phyloP scores from a whole-genome alignment of 1,284 basidiomycete species.

The Rugosomyces carneus region DNA sequence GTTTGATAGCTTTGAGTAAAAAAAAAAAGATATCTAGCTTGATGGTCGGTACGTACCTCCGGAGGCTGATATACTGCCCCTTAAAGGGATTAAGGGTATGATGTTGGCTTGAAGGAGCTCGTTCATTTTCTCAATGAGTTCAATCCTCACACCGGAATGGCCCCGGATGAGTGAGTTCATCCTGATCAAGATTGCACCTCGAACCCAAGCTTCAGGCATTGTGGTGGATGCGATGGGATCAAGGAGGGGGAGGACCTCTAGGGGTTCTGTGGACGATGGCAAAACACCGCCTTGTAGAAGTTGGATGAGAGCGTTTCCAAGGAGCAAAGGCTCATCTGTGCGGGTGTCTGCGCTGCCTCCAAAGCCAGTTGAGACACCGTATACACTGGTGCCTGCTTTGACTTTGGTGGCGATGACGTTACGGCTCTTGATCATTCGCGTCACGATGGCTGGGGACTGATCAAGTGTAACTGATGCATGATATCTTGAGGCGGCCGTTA shows the following conservation, averaged over 20 bases:
- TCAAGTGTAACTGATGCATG: slow-evolving; percentile 49
- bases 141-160: slow-evolving; percentile 81
- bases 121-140: slow-evolving; percentile 76
- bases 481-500: slow-evolving; percentile 67
- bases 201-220: slow-evolving; percentile 90
- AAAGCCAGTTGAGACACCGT: slow-evolving; percentile 80
- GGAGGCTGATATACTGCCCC: slow-evolving; percentile 78
- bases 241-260: slow-evolving; percentile 51
- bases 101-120: slow-evolving; percentile 68
- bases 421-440: slow-evolving; percentile 53
- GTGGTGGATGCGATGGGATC: slow-evolving; percentile 63
- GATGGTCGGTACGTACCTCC: slow-evolving; percentile 45
- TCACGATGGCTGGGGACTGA: slow-evolving; percentile 38
- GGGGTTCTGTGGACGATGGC: slow-evolving; percentile 42
- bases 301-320: slow-evolving; percentile 74
- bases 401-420: slow-evolving; percentile 63
- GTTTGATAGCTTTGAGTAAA: slow-evolving; percentile 13
- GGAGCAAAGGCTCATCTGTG: slow-evolving; percentile 59
- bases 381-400: slow-evolving; percentile 62
- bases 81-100: slow-evolving; percentile 78
- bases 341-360: slow-evolving; percentile 69
- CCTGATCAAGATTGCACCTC: slow-evolving; percentile 80
- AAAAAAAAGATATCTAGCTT: background rate
- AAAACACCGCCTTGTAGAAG: slow-evolving; percentile 72
- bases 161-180: slow-evolving; percentile 87